phyloP scores from a whole-genome alignment of 2,329 filamentous ascomycete species.

The Colletotrichum eremochloae region DNA sequence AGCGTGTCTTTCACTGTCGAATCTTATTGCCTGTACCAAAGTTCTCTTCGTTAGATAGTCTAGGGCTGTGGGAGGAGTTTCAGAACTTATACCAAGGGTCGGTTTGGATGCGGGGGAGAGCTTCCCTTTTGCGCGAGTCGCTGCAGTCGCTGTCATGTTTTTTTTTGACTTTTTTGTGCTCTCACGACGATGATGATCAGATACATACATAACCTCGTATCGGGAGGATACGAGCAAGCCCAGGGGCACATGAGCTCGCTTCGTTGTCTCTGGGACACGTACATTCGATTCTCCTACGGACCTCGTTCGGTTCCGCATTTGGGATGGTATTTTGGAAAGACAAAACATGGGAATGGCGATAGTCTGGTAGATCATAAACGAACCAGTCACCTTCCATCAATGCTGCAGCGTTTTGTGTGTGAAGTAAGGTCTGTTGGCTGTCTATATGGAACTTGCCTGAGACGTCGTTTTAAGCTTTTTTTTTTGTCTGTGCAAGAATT shows the following conservation, averaged over 20 bases:
- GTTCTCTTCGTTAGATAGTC: slow-evolving; percentile 42
- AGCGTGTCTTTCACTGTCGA: not conserved
- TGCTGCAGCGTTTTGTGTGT: no score
- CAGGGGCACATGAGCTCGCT: slow-evolving; percentile 18
- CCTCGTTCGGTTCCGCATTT: slow-evolving; percentile 14
- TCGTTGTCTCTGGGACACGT: slow-evolving; percentile 19
- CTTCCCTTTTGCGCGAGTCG: not conserved
- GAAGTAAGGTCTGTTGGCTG: no score
- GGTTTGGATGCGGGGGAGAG: slow-evolving; percentile 21
- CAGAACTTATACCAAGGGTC: slow-evolving; percentile 28
- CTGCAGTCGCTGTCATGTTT: not conserved
- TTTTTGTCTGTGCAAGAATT: not conserved
- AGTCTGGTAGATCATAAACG: slow-evolving; percentile 11
- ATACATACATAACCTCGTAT: slow-evolving; percentile 28
- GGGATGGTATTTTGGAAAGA: slow-evolving; percentile 22
- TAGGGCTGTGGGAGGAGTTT: slow-evolving; percentile 40
- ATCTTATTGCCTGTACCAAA: slow-evolving; percentile 22
- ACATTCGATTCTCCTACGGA: slow-evolving; percentile 34
- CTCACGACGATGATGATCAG: slow-evolving; percentile 39
- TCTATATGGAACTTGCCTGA: no score
- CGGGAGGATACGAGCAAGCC: not conserved
- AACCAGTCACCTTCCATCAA: not conserved
- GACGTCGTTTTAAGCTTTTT: slow-evolving; percentile 31
- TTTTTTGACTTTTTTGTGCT: slow-evolving; percentile 14
- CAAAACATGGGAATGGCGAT: slow-evolving; percentile 1